These are phyloP conservation scores for Tylopilus plumbeoviolaceoides DNA, from an alignment of 768 basidiomycete genomes.

Conservation along the genomic window DNA sequence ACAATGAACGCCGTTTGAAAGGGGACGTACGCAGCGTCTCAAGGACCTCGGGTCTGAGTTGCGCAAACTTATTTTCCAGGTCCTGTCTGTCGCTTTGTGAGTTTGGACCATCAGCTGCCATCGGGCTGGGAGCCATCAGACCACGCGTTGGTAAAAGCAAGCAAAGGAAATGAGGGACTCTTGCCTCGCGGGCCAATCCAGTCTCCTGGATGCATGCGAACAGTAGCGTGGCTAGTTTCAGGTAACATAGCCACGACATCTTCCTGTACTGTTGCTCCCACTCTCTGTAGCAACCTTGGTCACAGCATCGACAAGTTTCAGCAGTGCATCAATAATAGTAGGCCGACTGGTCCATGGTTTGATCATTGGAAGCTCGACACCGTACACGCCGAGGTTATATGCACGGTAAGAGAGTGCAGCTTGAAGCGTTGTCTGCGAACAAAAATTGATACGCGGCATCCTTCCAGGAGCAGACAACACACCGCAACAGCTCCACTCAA, in stretches of 20 bases:
- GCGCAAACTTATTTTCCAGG: slow-evolving; percentile 62
- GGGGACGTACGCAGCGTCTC: slow-evolving; percentile 70
- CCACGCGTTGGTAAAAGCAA: neutral
- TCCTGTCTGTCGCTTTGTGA: slow-evolving; percentile 55
- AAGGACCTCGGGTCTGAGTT: slow-evolving; percentile 71
- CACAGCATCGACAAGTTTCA: slow-evolving; percentile 67
- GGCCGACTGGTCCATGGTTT: slow-evolving; percentile 83
- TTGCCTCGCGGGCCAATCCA: slow-evolving; percentile 66
- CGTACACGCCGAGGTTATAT: slow-evolving; percentile 69
- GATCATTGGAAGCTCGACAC: slow-evolving; percentile 63
- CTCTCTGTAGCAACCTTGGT: slow-evolving; percentile 31
- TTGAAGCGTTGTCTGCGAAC: slow-evolving; percentile 47
- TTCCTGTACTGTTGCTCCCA: slow-evolving; percentile 5
- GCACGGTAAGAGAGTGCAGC: slow-evolving; percentile 53
- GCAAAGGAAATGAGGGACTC: neutral
- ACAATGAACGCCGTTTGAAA: neutral
- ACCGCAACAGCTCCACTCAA: slow-evolving; percentile 56
- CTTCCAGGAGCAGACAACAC: slow-evolving; percentile 21
- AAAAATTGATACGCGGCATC: neutral
- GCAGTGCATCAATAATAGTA: slow-evolving; percentile 60
- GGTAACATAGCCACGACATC: slow-evolving; percentile 57
- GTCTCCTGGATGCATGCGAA: slow-evolving; percentile 66
- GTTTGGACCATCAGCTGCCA: slow-evolving; percentile 44
- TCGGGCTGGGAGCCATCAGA: slow-evolving; percentile 32
- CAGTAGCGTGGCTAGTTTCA: slow-evolving; percentile 55